Base-by-base conservation (phyloP, 2,329 filamentous ascomycete genomes). In the Ophiostoma angusticollis region DNA sequence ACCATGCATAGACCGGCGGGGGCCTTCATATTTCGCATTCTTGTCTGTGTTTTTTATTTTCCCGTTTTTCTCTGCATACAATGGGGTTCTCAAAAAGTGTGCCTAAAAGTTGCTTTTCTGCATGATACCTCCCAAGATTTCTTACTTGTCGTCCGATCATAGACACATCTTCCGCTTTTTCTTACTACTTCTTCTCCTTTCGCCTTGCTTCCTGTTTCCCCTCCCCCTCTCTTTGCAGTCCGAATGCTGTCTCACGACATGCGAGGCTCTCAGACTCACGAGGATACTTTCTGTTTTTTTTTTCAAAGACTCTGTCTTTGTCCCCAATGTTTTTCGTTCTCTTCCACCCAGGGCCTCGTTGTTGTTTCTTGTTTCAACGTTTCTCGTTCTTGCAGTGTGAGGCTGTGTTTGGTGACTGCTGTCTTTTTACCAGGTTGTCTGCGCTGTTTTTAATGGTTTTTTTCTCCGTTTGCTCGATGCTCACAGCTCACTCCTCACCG, bases 61-160 rank as follows among this genome's bases (percentile, higher is more conserved):
- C 29, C 28, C 19, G 9, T 33, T 35, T 33, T 40, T 35, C 24
- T 35, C 31, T 35, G 39, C 42, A 47, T 47, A 38, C 44, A 31
- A 61, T 57, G 55, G 60, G 63, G 56, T 61, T 44, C 39, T 62
- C 55, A 52, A 59, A 60, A 62, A 60, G 59, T 56, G 60, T 61
- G 60, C 56, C 49, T 61, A 66, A 66, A 66, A 62, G 39, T 62
- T 64, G 58, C 58, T 53, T 57, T 51, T 50, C 47, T 58, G 58
- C 59, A 65, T 65, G 65, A 68, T 68, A 68, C 65, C 63, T 66
- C 45, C 28, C 54, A 52, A 47, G 45, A 49, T 49, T 48, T 54
- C 33, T 37, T 40, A 31, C 41, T 40, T 42, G 39, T 37, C 35
- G 40, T 32, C 16, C 37, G 28, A 37, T 37, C 42, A 37, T 43